Evolutionary conservation across 805 yeast genomes (phyloP), one percentile per base, ranked within the genome.

Genomic region (Lipomyces chichibuensis): DNA sequence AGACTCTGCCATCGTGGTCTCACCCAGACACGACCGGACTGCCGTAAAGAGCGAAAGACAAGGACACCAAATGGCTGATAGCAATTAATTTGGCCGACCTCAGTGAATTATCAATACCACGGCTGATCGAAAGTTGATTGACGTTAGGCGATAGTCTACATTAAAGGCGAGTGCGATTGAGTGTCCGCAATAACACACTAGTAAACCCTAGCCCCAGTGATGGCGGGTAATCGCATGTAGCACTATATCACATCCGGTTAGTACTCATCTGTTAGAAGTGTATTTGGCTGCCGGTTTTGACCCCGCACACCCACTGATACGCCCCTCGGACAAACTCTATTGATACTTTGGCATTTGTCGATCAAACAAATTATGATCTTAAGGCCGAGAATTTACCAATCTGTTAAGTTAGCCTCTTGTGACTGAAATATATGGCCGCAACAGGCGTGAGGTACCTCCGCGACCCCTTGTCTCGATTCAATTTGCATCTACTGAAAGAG

Each of bases 391-490:
- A 17, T 23, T 55, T 14, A 27, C n/a, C 43, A 17, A 0, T 35
- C 35, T 6, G 17, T 8, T 29, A 37, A 25, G 27, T 17, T 29
- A n/a, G 7, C 27, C 9, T 14, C 13, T 46, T 25, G 20, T 13
- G 20, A 57, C 46, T 14, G 17, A 11, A 4, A 35, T 37, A 57
- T 14, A 14, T 27, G 49, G 49, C 17, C 23, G 20, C 20, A 53
- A 54, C 46, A 56, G 60, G 51, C 4, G 25, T 55, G 35, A 25
- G 62, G 9, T 37, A 51, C 4, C 55, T 64, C 37, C 61, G 57
- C 27, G 65, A 67, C 33, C 56, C 67, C 46, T 43, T 67, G 37
- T 61, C 70, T 7, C 43, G 65, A 9, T 57, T 55, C 17, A 53
- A 57, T 33, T 53, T 67, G 35, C 51, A 60, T 58, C 61, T 67